Evolutionary conservation across 1,139 yeast species (phyloP).

Genomic region (Wickerhamomyces sp.): DNA sequence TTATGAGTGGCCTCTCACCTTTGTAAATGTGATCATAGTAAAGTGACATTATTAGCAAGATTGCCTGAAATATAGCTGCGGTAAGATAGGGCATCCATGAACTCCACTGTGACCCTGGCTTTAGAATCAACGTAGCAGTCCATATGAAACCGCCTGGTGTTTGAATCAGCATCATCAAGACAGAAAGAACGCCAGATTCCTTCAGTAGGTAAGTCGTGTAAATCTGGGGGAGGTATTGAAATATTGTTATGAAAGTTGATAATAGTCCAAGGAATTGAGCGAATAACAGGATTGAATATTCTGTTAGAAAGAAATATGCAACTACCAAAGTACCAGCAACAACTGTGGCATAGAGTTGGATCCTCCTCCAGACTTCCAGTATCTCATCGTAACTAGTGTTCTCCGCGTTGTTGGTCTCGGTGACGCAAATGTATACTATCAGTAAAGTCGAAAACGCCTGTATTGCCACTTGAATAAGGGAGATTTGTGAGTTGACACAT

Average conservation of each 20-base stretch:
- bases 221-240: conserved; percentile 81
- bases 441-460: conserved; percentile 64
- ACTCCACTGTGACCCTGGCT: conserved; percentile 83
- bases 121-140: conserved; percentile 61
- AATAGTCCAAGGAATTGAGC: conserved; percentile 62
- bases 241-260: conserved; percentile 55
- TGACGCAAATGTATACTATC: conserved; percentile 51
- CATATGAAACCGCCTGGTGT: conserved; percentile 87
- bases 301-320: conserved; percentile 33
- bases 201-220: conserved; percentile 62
- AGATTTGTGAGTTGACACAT: conserved; percentile 66
- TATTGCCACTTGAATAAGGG: conserved; percentile 62
- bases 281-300: conserved; percentile 24
- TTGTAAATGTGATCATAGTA: conserved; percentile 30
- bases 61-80: conserved; percentile 65
- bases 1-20: background rate
- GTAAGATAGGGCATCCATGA: conserved; percentile 78
- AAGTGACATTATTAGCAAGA: conserved; percentile 45
- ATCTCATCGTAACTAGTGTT: conserved; percentile 34
- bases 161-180: conserved; percentile 80
- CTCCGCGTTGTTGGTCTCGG: conserved; percentile 42
- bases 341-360: conserved; percentile 5
- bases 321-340: conserved; percentile 34
- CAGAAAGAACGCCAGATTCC: conserved; percentile 76
- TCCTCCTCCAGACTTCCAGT: conserved; percentile 32